Conservation (phyloP, 2,329 filamentous ascomycete species). For the Aspergillus oerlinghausenensis region DNA sequence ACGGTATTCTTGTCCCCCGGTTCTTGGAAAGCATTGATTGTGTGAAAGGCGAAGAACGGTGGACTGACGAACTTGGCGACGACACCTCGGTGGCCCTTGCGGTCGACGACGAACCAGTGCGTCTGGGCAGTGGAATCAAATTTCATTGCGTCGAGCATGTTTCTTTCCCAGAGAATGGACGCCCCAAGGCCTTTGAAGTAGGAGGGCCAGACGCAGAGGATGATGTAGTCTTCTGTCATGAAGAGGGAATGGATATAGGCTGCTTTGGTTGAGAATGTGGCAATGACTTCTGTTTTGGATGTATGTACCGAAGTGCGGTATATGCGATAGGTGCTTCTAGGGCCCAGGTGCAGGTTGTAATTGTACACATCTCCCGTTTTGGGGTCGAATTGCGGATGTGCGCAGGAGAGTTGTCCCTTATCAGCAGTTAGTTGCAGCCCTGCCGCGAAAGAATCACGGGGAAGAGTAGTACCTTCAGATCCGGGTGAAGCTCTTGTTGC, state of each 20-base stretch:
- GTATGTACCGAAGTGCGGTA: slow-evolving; percentile 61
- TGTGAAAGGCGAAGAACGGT: slow-evolving; percentile 72
- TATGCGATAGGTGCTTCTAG: slow-evolving; percentile 58
- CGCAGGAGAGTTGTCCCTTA: slow-evolving; percentile 64
- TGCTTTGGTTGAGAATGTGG: slow-evolving; percentile 53
- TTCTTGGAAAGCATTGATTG: slow-evolving; percentile 69
- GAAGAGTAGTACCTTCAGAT: slow-evolving; percentile 21
- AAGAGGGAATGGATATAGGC: slow-evolving; percentile 79
- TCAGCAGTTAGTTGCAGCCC: too few relatives aligned
- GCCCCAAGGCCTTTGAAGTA: slow-evolving; percentile 55
- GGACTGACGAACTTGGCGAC: slow-evolving; percentile 64
- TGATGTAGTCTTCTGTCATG: slow-evolving; percentile 62
- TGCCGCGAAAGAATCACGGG: too few relatives aligned
- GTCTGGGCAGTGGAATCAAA: slow-evolving; percentile 55
- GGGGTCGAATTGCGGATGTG: slow-evolving; percentile 67
- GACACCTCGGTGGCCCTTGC: slow-evolving; percentile 55
- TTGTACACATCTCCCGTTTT: slow-evolving; percentile 70
- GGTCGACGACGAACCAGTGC: slow-evolving; percentile 70
- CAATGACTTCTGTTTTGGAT: slow-evolving; percentile 64
- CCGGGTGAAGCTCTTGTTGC: slow-evolving; percentile 60
- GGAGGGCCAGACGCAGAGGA: slow-evolving; percentile 61
- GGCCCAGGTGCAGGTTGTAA: slow-evolving; percentile 65
- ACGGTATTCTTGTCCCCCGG: slow-evolving; percentile 23
- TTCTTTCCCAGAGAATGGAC: slow-evolving; percentile 11
- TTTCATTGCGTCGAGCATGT: slow-evolving; percentile 62